Percentiles rank a stretch among this genome's conserved stretches.
Conservation (phyloP, 2,329 filamentous ascomycete genomes). For the Fusarium sp. region DNA sequence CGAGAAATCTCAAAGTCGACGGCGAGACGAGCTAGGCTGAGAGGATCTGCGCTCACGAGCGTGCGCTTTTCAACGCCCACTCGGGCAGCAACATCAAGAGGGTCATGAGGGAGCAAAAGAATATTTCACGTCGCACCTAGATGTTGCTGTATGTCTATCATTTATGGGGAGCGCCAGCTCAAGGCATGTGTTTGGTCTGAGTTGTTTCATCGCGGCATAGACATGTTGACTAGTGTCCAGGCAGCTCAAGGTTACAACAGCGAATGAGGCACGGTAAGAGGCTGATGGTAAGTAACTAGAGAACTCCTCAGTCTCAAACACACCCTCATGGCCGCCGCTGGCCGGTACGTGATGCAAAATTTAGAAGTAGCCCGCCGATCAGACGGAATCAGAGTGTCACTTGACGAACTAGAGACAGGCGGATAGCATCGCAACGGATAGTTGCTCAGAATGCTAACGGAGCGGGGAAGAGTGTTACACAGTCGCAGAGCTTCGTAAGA, state of each 20-base stretch:
- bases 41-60: constrained; percentile 29
- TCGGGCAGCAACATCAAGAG: constrained; percentile 9
- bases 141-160: constrained; percentile 14
- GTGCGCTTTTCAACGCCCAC: constrained; percentile 12
- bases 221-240: constrained; percentile 13
- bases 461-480: constrained; percentile 18
- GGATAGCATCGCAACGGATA: constrained; percentile 12
- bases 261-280: constrained; percentile 4
- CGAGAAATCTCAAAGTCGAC: not conserved
- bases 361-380: constrained; percentile 24
- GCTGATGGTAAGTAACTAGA: constrained; percentile 1
- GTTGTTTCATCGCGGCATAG: constrained; percentile 28
- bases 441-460: constrained; percentile 8
- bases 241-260: not conserved
- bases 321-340: constrained; percentile 1
- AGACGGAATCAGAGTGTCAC: constrained; percentile 14
- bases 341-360: not conserved
- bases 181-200: constrained; percentile 23
- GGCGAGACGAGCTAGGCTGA: constrained; percentile 20
- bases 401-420: constrained; percentile 5
- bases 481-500: constrained; percentile 7
- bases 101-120: constrained; percentile 30
- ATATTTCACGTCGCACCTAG: constrained; percentile 16
- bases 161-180: not conserved
- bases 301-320: constrained; percentile 19